Evolutionary conservation across 2,329 filamentous ascomycete genomes (phyloP).

Genomic region (Cladophialophora immunda): DNA sequence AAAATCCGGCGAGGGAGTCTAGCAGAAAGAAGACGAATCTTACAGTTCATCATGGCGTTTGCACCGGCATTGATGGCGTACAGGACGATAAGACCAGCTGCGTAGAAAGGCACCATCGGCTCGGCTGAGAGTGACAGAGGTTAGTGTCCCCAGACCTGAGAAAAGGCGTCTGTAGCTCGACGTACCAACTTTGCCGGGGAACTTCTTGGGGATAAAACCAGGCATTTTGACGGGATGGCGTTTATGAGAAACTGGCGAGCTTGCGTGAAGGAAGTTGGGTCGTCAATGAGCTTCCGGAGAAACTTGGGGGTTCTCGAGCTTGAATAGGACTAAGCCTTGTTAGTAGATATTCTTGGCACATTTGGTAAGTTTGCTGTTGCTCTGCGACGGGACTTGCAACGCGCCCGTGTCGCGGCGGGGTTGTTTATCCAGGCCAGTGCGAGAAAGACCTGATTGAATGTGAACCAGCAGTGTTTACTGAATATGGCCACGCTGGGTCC

Average conservation of each 20-base stretch:
- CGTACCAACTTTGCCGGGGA: slow-evolving; percentile 79
- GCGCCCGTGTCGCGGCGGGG: slow-evolving; percentile 11
- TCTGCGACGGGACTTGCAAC: slow-evolving; percentile 1
- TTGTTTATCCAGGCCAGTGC: slow-evolving; percentile 12
- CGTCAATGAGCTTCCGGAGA: slow-evolving; percentile 30
- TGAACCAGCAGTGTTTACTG: not conserved
- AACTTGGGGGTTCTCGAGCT: slow-evolving; percentile 14
- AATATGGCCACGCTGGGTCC: slow-evolving; percentile 59
- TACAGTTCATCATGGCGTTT: slow-evolving; percentile 80
- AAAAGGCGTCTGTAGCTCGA: not conserved
- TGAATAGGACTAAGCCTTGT: slow-evolving; percentile 15
- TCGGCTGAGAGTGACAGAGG: slow-evolving; percentile 66
- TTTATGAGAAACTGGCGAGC: slow-evolving; percentile 14
- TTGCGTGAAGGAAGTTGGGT: slow-evolving; percentile 25
- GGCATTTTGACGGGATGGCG: slow-evolving; percentile 62
- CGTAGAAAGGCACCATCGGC: slow-evolving; percentile 93
- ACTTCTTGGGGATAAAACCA: slow-evolving; percentile 84
- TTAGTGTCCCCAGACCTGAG: not conserved
- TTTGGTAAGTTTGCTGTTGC: slow-evolving; percentile 26
- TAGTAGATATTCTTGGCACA: slow-evolving; percentile 25
- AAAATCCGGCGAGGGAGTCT: not conserved
- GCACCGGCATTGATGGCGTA: slow-evolving; percentile 91
- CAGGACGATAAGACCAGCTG: slow-evolving; percentile 87
- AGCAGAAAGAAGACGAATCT: slow-evolving; percentile 47
- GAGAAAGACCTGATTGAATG: not conserved